Percentiles rank a stretch among this genome's conserved stretches.
Evolutionary conservation across 176 grass and related monocot genomes (phyloP).

Genomic region (Poa annua): DNA sequence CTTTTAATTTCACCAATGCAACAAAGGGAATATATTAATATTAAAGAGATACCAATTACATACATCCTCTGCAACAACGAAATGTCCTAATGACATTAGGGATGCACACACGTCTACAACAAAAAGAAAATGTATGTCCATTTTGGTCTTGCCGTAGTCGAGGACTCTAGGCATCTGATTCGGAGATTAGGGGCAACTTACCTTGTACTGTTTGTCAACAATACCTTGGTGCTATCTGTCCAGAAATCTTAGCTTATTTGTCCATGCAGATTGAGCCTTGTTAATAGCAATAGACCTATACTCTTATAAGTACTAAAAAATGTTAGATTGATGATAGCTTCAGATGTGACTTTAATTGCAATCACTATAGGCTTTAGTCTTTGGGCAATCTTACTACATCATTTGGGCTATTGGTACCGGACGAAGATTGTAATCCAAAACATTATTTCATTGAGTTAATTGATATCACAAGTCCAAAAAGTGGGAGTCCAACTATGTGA

Average conservation of each 20-base stretch:
- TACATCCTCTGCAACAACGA: too few species aligned
- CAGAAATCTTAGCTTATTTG: neutral
- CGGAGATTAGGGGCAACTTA: neutral
- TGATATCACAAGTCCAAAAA: neutral
- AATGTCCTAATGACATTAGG: too few species aligned
- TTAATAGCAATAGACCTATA: conserved; percentile 6
- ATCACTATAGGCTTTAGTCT: neutral
- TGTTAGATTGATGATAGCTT: neutral
- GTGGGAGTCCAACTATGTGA: neutral
- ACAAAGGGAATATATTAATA: too few species aligned
- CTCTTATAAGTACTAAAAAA: neutral
- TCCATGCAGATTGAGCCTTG: neutral
- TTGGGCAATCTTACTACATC: neutral
- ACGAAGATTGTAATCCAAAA: neutral
- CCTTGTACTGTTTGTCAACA: neutral
- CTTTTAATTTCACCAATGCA: neutral
- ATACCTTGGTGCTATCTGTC: neutral
- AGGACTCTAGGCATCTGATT: too few species aligned
- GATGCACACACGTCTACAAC: too few species aligned
- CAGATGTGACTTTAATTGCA: conserved; percentile 11
- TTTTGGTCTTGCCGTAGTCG: neutral
- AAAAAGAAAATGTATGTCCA: neutral
- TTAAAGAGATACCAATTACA: too few species aligned
- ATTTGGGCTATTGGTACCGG: neutral
- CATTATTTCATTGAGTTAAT: neutral